Conservation (phyloP, 495 filamentous ascomycete genomes). For the Podospora bellae-mahoneyi region DNA sequence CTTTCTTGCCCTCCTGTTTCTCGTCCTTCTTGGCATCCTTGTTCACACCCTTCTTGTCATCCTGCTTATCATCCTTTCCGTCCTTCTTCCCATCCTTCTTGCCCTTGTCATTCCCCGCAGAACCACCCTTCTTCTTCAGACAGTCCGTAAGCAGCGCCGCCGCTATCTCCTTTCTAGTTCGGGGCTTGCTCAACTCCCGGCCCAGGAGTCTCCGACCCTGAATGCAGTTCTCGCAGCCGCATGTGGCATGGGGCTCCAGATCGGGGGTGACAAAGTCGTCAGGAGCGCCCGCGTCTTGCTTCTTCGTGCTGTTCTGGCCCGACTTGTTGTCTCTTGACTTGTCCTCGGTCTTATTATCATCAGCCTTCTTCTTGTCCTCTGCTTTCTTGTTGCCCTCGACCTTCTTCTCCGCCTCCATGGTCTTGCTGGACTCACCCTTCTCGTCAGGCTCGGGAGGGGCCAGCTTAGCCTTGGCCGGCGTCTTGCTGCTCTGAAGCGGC, state of each 20-base stretch:
- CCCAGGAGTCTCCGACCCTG: not conserved
- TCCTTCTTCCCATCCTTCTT: not conserved
- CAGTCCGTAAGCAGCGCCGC: not conserved
- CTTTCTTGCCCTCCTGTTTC: not conserved
- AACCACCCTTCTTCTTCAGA: not conserved
- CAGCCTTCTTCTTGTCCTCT: not conserved
- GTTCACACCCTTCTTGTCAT: not conserved
- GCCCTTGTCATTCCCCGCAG: not conserved
- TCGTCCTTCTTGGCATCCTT: not conserved
- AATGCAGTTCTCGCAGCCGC: not conserved
- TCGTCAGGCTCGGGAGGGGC: not conserved
- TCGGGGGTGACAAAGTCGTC: not conserved
- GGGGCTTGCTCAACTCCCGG: not conserved
- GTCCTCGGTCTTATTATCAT: conserved; percentile 2
- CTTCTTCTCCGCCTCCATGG: not conserved
- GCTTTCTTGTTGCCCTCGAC: not conserved
- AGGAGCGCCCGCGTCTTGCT: not conserved
- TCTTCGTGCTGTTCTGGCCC: conserved; percentile 12
- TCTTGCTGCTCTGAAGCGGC: not conserved
- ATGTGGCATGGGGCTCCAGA: not conserved
- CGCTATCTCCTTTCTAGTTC: not conserved
- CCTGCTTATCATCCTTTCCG: not conserved
- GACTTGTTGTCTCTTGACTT: conserved; percentile 16
- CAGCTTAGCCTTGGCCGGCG: not conserved
- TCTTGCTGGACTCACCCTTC: conserved; percentile 3